Percentiles rank a stretch among this genome's conserved stretches.
Evolutionary conservation across 116 monocot genomes (phyloP).

Genomic region (Cymodocea nodosa): DNA sequence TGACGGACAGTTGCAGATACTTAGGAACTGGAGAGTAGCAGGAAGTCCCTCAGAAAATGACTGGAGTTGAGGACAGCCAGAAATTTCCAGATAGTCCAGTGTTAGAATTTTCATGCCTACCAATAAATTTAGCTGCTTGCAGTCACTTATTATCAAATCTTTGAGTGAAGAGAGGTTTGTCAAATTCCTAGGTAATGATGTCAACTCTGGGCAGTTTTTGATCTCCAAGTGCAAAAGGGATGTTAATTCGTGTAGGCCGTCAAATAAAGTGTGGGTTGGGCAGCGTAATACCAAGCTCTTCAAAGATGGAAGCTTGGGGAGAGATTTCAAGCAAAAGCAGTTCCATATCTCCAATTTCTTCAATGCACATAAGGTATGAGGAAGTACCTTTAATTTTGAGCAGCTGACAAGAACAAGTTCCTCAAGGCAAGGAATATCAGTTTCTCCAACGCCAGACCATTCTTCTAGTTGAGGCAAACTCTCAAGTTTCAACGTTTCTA

Average conservation of each 20-base stretch:
- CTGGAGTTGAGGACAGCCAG: conserved; percentile 12
- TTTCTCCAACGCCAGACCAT: conserved; percentile 8
- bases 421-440: conserved; percentile 11
- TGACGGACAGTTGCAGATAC: conserved; percentile 4
- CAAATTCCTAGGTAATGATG: conserved; percentile 8
- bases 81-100: conserved; percentile 7
- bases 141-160: conserved; percentile 8
- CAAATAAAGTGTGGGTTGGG: conserved; percentile 1
- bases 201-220: conserved; percentile 7
- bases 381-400: conserved; percentile 7
- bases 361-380: not conserved
- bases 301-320: conserved; percentile 7
- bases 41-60: conserved; percentile 7
- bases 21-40: conserved; percentile 5
- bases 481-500: conserved; percentile 10
- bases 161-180: conserved; percentile 3
- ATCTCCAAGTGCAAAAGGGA: conserved; percentile 8
- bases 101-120: not conserved
- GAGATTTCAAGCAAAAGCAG: conserved; percentile 6
- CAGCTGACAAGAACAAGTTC: conserved; percentile 7
- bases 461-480: conserved; percentile 8
- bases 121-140: conserved; percentile 6
- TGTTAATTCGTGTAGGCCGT: not conserved
- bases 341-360: conserved; percentile 8
- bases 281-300: conserved; percentile 6